Evolutionary conservation across 441 rosid species (phyloP), one percentile per base, ranked within the genome.

Genomic region (Gossypium schwendimanii): DNA sequence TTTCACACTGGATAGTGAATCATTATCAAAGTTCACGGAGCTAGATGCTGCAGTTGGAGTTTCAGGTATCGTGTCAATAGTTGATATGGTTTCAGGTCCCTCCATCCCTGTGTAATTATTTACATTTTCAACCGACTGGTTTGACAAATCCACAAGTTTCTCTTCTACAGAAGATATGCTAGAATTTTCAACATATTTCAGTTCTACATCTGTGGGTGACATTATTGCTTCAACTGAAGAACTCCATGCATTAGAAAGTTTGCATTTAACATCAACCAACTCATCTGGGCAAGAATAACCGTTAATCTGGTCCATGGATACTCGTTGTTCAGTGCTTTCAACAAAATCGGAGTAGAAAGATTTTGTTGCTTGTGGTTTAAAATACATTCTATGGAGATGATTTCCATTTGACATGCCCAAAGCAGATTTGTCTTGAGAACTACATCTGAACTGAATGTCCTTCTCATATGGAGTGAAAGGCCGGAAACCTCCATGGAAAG

Each of bases 341-440:
- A 81, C 66, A 24, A 84, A 75, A 72, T 11, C 75, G 4, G 85
- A 58, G 79, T 69, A 79, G 61, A 86, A 78, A 74, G 86, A 80
- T 66, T 84, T 82, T 2, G 79, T 77, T 63, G 93, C 99, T 77
- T 84, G 91, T 44, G 79, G 52, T 57, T 78, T 87, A 66, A 74
- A 68, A 71, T 82, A 78, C 70, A 45, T 36, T 73, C 85, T 86
- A 41, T 67, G 86, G 65, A 70, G 76, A 75, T 78, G 78, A 47
- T 59, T 77, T 79, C 88, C 85, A 50, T 74, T 83, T 64, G 78
- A 78, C 45, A 76, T 74, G 47, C 85, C 83, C 57, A 84, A 73
- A 75, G 79, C 73, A 75, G 75, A 14, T 63, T 79, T 87, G 15
- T 79, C 89, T 78, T 85, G 90, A 69, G 79, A 45, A 61, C 60